Conservation (phyloP, 202 grass and related monocot genomes). For the Panicum hallii region DNA sequence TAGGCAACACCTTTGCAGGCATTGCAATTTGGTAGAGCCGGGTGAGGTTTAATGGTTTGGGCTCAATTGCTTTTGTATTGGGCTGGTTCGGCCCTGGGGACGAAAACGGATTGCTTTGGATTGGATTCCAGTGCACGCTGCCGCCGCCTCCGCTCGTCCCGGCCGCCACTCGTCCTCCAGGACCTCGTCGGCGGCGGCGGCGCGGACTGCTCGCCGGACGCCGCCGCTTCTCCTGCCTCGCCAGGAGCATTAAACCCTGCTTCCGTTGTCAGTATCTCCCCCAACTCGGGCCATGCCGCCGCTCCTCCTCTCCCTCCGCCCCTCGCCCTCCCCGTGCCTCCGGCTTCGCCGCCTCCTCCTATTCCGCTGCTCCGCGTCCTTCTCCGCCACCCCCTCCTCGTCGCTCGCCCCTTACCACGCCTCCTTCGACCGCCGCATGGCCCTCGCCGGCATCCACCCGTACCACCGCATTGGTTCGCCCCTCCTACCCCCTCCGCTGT, state of each 20-base stretch:
- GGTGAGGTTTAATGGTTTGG: no score
- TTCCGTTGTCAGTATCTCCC: background rate
- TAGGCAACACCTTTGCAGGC: no score
- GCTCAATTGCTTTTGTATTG: no score
- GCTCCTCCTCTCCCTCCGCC: constrained; percentile 39
- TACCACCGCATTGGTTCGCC: constrained; percentile 71
- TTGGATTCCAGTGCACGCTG: no score
- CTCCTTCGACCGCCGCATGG: constrained; percentile 75
- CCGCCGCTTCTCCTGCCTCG: no score
- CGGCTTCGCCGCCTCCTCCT: constrained; percentile 62
- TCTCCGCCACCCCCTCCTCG: background rate
- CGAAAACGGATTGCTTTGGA: no score
- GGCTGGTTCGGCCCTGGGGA: no score
- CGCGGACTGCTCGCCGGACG: no score
- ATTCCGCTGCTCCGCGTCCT: constrained; percentile 43
- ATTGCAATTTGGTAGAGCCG: no score
- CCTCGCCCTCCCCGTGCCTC: constrained; percentile 35
- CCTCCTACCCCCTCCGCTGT: background rate
- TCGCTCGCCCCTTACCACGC: constrained; percentile 51
- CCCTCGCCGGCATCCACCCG: constrained; percentile 79
- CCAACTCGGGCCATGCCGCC: constrained; percentile 44
- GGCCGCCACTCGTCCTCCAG: no score
- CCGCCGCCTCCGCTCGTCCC: no score
- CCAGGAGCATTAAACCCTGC: background rate
- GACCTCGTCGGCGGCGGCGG: no score